phyloP scores from a whole-genome alignment of 139 green algal species.

The Tetraselmis striata region DNA sequence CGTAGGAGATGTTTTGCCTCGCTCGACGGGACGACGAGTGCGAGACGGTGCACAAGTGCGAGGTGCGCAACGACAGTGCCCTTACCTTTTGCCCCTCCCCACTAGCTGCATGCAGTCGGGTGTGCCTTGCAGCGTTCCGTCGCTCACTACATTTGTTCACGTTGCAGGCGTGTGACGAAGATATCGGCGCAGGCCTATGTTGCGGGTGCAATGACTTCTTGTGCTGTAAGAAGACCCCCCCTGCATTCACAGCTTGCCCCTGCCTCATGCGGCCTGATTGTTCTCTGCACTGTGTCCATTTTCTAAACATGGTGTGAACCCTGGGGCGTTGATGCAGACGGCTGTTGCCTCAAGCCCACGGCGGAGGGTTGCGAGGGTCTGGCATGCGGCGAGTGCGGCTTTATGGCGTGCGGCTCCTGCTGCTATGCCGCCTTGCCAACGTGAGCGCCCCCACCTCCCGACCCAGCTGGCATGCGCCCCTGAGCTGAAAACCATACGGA shows the following conservation, averaged over 20 bases:
- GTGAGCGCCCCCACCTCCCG: background rate
- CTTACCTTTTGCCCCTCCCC: too few species aligned
- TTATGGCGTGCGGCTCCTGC: background rate
- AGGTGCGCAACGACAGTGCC: too few species aligned
- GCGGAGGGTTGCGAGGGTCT: background rate
- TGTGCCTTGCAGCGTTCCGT: too few species aligned
- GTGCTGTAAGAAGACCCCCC: background rate
- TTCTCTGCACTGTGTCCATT: too few species aligned
- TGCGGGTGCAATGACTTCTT: background rate
- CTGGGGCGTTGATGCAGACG: background rate
- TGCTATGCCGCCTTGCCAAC: background rate
- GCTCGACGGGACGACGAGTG: background rate
- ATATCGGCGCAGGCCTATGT: background rate
- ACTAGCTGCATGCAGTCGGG: too few species aligned
- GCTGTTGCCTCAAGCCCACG: background rate
- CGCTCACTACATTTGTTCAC: too few species aligned
- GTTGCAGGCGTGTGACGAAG: background rate
- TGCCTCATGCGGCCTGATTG: too few species aligned
- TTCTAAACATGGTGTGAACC: too few species aligned
- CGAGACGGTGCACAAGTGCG: background rate
- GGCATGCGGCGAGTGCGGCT: background rate
- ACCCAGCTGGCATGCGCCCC: too few species aligned
- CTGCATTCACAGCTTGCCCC: too few species aligned
- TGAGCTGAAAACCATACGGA: too few species aligned
- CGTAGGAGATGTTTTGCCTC: background rate